phyloP scores from a whole-genome alignment of 495 filamentous ascomycete species.

The Xylaria bambusicola region DNA sequence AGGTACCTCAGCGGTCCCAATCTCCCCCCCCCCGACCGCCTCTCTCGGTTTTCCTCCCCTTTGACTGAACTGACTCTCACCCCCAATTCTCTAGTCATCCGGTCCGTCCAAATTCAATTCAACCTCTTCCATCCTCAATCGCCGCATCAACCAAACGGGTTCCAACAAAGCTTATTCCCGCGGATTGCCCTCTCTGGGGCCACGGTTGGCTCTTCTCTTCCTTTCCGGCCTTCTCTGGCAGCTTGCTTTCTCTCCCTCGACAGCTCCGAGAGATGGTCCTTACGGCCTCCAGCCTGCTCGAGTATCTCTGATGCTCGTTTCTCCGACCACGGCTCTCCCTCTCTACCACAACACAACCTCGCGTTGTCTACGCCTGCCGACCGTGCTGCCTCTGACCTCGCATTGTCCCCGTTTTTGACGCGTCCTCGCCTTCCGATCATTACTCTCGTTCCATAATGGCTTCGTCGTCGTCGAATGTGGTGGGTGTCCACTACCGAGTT shows the following conservation, averaged over 20 bases:
- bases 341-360: conserved; percentile 4
- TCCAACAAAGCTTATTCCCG: conserved; percentile 8
- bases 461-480: conserved; percentile 95
- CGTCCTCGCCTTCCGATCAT: background rate
- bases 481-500: conserved; percentile 97
- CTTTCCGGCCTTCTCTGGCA: conserved; percentile 10
- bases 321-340: conserved; percentile 2
- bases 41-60: conserved; percentile 21
- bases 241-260: conserved; percentile 14
- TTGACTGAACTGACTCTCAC: conserved; percentile 23
- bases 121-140: conserved; percentile 20
- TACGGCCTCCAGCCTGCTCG: background rate
- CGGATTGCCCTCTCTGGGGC: conserved; percentile 19
- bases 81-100: conserved; percentile 20
- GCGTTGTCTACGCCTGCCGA: conserved; percentile 5
- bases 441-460: conserved; percentile 64
- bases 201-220: conserved; percentile 19
- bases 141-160: conserved; percentile 7
- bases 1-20: background rate
- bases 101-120: conserved; percentile 13
- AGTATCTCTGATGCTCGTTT: conserved; percentile 22
- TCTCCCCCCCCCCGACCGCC: conserved; percentile 18
- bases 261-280: conserved; percentile 18
- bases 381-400: conserved; percentile 7
- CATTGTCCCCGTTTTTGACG: conserved; percentile 2